Percentiles rank a stretch among this genome's conserved stretches.
Evolutionary conservation across 345 rosid species (phyloP).

Genomic region (Moricandia moricandioides): DNA sequence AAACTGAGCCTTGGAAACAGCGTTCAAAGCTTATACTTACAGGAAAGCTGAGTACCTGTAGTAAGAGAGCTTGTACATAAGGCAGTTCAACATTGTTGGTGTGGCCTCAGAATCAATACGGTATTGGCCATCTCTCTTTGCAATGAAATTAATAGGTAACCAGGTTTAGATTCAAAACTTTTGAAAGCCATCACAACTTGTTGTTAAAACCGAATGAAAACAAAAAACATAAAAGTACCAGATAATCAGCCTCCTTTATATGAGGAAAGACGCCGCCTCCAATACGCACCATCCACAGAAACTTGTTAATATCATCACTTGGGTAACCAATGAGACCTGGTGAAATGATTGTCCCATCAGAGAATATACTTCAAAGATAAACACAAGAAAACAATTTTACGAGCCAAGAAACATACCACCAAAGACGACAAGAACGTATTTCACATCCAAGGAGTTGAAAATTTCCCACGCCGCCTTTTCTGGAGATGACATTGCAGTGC

Average conservation of each 20-base stretch:
- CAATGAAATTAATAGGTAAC: slow-evolving; percentile 9
- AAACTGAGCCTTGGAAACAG: not conserved
- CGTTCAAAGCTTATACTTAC: not conserved
- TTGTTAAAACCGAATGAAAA: not conserved
- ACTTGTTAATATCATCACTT: slow-evolving; percentile 96
- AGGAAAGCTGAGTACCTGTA: slow-evolving; percentile 58
- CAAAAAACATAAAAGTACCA: slow-evolving; percentile 42
- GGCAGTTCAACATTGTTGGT: slow-evolving; percentile 89
- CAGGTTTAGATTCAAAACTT: slow-evolving; percentile 15
- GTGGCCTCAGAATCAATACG: slow-evolving; percentile 94
- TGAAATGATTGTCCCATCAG: slow-evolving; percentile 37
- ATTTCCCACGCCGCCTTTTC: slow-evolving; percentile 99
- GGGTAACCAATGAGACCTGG: slow-evolving; percentile 98
- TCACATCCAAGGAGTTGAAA: slow-evolving; percentile 92
- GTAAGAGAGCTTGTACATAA: slow-evolving; percentile 96
- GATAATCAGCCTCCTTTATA: slow-evolving; percentile 94
- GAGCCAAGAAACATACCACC: slow-evolving; percentile 68
- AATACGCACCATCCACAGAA: slow-evolving; percentile 99
- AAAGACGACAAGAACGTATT: slow-evolving; percentile 95
- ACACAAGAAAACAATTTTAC: slow-evolving; percentile 6
- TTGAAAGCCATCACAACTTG: slow-evolving; percentile 8
- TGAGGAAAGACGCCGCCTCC: slow-evolving; percentile 99
- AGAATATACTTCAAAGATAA: not conserved
- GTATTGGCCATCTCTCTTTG: slow-evolving; percentile 92
- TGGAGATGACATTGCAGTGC: slow-evolving; percentile 99